These are phyloP conservation scores for Pichia sp. DNA, from an alignment of 1,139 yeast genomes.

Conservation along the genomic window DNA sequence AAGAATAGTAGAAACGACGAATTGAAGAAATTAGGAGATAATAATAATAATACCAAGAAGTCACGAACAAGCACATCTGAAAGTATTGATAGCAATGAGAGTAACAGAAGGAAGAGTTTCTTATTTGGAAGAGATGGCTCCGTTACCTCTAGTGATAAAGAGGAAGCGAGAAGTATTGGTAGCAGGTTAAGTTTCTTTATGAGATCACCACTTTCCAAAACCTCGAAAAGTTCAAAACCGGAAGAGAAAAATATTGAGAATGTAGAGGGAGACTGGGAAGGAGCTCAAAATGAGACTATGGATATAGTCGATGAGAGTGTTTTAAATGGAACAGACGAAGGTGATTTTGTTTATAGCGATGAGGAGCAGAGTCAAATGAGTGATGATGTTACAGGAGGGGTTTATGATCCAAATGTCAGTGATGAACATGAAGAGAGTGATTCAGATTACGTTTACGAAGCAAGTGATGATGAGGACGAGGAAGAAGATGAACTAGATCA, in stretches of 20 bases:
- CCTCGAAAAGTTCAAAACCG: background rate
- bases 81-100: too few species aligned
- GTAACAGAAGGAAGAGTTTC: too few species aligned
- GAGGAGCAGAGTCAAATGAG: constrained; percentile 19
- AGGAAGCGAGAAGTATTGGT: constrained; percentile 6
- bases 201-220: constrained; percentile 17
- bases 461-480: constrained; percentile 20
- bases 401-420: too few species aligned
- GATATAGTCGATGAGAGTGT: background rate
- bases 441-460: constrained; percentile 28
- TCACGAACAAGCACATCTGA: too few species aligned
- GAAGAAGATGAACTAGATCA: constrained; percentile 5
- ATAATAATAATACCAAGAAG: too few species aligned
- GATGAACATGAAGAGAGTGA: constrained; percentile 12
- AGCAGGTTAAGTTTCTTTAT: constrained; percentile 19
- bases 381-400: constrained; percentile 13
- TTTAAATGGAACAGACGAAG: constrained; percentile 15
- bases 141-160: too few species aligned
- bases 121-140: too few species aligned
- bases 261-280: background rate
- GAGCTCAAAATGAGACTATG: background rate
- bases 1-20: background rate
- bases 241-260: background rate
- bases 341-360: constrained; percentile 26
- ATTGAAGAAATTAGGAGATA: background rate